phyloP scores from a whole-genome alignment of 768 basidiomycete species.

The Boletus rufocinnamomeus region DNA sequence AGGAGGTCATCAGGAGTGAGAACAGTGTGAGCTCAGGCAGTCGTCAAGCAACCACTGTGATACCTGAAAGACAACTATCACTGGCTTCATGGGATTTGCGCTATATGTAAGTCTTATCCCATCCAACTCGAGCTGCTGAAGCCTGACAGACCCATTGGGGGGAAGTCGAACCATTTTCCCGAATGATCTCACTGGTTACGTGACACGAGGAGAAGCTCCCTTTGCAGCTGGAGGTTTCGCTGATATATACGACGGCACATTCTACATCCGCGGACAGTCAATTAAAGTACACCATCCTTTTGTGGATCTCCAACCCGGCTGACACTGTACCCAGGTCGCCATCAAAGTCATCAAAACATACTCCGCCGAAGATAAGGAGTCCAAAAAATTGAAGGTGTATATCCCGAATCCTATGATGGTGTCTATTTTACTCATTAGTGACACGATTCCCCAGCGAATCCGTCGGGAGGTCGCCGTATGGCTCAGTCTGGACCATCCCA shows the following conservation, averaged over 20 bases:
- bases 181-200: neutral
- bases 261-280: neutral
- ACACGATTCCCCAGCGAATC: no score
- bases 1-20: no score
- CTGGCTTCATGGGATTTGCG: neutral
- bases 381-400: neutral
- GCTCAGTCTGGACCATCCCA: no score
- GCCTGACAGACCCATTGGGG: neutral
- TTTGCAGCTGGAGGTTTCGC: neutral
- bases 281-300: neutral
- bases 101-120: neutral
- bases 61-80: no score
- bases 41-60: no score
- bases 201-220: neutral
- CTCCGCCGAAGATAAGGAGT: neutral
- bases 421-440: no score
- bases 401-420: neutral
- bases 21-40: no score
- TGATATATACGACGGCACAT: neutral
- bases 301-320: neutral
- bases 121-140: neutral
- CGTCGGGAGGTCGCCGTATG: no score
- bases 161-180: neutral
- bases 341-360: neutral
- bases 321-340: neutral